phyloP scores from a whole-genome alignment of 1,284 basidiomycete species.

The Tilletia setariae region DNA sequence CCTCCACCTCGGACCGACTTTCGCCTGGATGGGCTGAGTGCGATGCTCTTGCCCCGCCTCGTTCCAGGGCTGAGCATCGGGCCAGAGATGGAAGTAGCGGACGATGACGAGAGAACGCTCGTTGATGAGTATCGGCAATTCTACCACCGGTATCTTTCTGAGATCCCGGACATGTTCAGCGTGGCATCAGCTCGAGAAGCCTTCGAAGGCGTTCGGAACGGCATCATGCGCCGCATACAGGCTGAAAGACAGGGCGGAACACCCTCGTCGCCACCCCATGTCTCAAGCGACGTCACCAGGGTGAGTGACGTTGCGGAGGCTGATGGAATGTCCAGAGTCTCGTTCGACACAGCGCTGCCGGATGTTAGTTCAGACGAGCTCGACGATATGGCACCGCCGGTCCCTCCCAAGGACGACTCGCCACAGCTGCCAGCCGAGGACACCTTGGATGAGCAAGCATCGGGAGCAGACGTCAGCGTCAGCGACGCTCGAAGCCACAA shows the following conservation, averaged over 20 bases:
- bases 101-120: conserved; percentile 12
- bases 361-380: too few species aligned
- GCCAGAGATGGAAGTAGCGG: background rate
- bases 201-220: background rate
- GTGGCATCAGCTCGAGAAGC: background rate
- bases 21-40: conserved; percentile 6
- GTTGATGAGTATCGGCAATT: conserved; percentile 6
- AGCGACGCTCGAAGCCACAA: too few species aligned
- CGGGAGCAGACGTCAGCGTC: too few species aligned
- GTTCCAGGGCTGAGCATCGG: conserved; percentile 15
- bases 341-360: background rate
- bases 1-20: background rate
- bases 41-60: conserved; percentile 14
- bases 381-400: background rate
- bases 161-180: conserved; percentile 6
- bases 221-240: background rate
- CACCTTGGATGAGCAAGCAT: too few species aligned
- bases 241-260: background rate
- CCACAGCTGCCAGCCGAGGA: too few species aligned
- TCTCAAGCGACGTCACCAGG: background rate
- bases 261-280: background rate
- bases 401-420: too few species aligned
- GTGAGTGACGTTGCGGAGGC: background rate
- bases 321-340: background rate
- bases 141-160: conserved; percentile 7